These are phyloP conservation scores for Fragosphaeria purpurea DNA, from an alignment of 2,329 filamentous ascomycete species.

Conservation along the genomic window DNA sequence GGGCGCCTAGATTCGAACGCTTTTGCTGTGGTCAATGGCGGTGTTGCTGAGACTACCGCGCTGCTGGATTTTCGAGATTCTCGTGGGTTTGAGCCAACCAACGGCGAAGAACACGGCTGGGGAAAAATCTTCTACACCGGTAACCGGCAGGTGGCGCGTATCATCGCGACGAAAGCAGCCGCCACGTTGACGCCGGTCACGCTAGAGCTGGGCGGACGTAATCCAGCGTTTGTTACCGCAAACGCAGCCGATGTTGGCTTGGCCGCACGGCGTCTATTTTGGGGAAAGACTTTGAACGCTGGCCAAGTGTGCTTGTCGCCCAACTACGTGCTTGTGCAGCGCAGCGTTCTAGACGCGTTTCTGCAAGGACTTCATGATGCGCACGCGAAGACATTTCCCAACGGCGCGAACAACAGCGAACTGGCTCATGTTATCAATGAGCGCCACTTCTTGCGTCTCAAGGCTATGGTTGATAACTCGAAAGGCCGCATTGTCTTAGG, in stretches of 20 bases:
- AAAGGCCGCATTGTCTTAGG: constrained; percentile 80
- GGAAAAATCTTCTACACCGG: constrained; percentile 99
- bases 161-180: constrained; percentile 83
- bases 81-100: not conserved
- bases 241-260: constrained; percentile 62
- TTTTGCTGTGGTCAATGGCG: constrained; percentile 73
- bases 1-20: constrained; percentile 65
- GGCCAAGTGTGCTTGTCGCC: constrained; percentile 90
- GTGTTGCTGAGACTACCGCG: constrained; percentile 66
- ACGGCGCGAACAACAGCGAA: constrained; percentile 72
- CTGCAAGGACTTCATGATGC: constrained; percentile 63
- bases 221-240: constrained; percentile 85
- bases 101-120: constrained; percentile 49
- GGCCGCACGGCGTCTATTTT: constrained; percentile 74
- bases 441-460: constrained; percentile 69
- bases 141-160: constrained; percentile 65
- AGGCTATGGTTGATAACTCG: constrained; percentile 79
- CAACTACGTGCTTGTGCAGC: constrained; percentile 83
- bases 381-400: constrained; percentile 70
- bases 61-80: constrained; percentile 55
- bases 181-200: constrained; percentile 78
- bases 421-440: constrained; percentile 73
- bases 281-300: constrained; percentile 78
- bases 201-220: constrained; percentile 83
- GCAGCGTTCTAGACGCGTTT: constrained; percentile 59